Evolutionary conservation across 768 basidiomycete species (phyloP), one percentile per base, ranked within the genome.

Genomic region (Leccinellum albellum): DNA sequence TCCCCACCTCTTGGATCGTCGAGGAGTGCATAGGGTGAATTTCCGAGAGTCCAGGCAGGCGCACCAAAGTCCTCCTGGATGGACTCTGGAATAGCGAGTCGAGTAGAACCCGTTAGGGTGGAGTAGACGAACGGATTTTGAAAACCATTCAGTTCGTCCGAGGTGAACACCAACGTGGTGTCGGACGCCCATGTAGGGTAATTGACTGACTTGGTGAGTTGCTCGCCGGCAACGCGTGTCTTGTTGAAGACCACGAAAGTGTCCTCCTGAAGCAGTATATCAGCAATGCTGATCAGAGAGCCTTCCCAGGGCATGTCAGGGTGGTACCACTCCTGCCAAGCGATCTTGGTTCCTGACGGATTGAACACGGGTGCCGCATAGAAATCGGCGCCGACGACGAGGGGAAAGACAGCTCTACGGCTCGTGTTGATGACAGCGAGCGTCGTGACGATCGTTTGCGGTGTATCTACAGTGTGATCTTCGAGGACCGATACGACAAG

Each of bases 301-400:
- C 84, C 85, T 62, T 87, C 82, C 87, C 87, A 91, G 13, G 88
- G 82, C 85, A 86, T 85, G 57, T 85, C 78, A 0, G 86, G 85
- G 51, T 86, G 86, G 58, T 70, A 78, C 89, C 88, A 89, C 58
- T 85, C 77, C 46, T 82, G 74, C 84, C 84, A 91, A 1, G 78
- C 79, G n/a, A 90, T 62, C 52, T 74, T 76, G 33, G 68, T 73
- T 0, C 87, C 88, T 56, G 85, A 79, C 0, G 83, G 79, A 29
- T 82, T 83, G 72, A 87, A 86, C 26, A 69, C 71, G 0, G 87
- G 83, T 1, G 76, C 68, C 42, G 79, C 77, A 68, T 91, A 93
- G 73, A 92, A 92, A 65, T 91, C 88, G 3, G 83, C 82, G 5
- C 86, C 88, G 0, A 76, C 71, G 2, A 74, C 73, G 40, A 91